Evolutionary conservation across 495 filamentous ascomycete species (phyloP).

Genomic region (Penicillium tannophilum): DNA sequence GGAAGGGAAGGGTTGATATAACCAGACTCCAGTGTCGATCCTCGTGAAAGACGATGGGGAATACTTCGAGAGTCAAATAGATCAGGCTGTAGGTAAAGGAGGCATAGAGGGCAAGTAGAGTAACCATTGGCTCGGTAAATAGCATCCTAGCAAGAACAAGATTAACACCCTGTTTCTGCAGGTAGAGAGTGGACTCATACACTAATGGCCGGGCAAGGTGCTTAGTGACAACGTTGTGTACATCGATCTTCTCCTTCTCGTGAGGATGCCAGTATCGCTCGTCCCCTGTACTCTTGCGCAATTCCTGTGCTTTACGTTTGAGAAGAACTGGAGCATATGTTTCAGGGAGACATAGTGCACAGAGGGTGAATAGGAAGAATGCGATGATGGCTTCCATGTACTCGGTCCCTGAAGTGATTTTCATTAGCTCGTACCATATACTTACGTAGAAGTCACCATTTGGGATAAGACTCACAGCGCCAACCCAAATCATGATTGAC

Average conservation of each 20-base stretch:
- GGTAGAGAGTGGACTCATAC: background rate
- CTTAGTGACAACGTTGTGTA: constrained; percentile 32
- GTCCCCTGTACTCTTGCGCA: constrained; percentile 37
- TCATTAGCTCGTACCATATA: background rate
- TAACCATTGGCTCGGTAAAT: constrained; percentile 44
- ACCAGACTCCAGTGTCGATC: constrained; percentile 28
- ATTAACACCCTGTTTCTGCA: background rate
- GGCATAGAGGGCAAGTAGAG: constrained; percentile 40
- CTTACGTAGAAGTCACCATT: background rate
- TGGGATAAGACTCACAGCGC: constrained; percentile 31
- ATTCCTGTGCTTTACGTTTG: constrained; percentile 31
- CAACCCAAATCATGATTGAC: constrained; percentile 39
- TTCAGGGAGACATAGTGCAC: constrained; percentile 35
- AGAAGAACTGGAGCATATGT: constrained; percentile 36
- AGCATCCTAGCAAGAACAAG: constrained; percentile 29
- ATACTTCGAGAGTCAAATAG: constrained; percentile 36
- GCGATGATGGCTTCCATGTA: constrained; percentile 40
- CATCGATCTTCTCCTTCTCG: constrained; percentile 39
- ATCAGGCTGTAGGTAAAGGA: constrained; percentile 38
- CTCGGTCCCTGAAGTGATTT: constrained; percentile 25
- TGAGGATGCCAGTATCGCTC: constrained; percentile 42
- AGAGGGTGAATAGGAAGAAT: constrained; percentile 27
- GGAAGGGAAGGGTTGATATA: constrained; percentile 30
- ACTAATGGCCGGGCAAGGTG: constrained; percentile 39
- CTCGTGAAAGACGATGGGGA: constrained; percentile 37